A percentile compares a stretch with the other conserved stretches of the same genome.
Conservation (phyloP, 805 yeast species). For the Ogataea methanolica region DNA sequence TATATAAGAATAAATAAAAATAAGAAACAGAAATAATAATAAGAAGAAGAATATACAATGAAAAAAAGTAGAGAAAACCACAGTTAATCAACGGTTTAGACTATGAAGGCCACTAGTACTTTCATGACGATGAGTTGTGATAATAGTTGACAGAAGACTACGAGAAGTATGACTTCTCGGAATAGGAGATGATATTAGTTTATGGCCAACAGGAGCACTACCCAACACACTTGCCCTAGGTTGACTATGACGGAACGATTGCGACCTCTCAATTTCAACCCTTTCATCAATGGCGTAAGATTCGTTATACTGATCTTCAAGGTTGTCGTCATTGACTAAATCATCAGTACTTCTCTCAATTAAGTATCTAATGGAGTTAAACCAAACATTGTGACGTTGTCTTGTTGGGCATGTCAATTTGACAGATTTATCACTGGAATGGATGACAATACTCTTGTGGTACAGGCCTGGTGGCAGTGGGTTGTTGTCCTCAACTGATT, state of each 20-base stretch:
- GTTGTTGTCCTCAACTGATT: constrained; percentile 76
- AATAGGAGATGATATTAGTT: constrained; percentile 10
- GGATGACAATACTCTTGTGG: constrained; percentile 77
- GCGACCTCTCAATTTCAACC: constrained; percentile 25
- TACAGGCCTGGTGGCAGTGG: constrained; percentile 87
- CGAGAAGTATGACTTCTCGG: constrained; percentile 15
- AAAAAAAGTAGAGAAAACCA: neutral
- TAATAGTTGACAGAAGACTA: constrained; percentile 11
- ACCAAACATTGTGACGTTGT: constrained; percentile 89
- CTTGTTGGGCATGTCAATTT: constrained; percentile 85
- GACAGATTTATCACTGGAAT: constrained; percentile 55
- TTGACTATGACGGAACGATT: constrained; percentile 24
- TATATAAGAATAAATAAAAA: neutral
- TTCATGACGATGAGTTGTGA: constrained; percentile 5
- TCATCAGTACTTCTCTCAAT: constrained; percentile 62
- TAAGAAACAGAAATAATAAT: too few relatives aligned
- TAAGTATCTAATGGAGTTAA: constrained; percentile 72
- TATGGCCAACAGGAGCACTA: constrained; percentile 3
- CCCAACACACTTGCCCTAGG: constrained; percentile 15
- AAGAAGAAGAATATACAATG: neutral
- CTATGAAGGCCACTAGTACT: neutral
- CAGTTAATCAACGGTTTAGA: too few relatives aligned
- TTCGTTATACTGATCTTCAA: constrained; percentile 32
- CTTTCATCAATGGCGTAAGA: constrained; percentile 24
- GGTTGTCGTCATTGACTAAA: constrained; percentile 43